Evolutionary conservation across 2,329 filamentous ascomycete genomes (phyloP), one percentile per base, ranked within the genome.

Genomic region (Fusarium sp.): DNA sequence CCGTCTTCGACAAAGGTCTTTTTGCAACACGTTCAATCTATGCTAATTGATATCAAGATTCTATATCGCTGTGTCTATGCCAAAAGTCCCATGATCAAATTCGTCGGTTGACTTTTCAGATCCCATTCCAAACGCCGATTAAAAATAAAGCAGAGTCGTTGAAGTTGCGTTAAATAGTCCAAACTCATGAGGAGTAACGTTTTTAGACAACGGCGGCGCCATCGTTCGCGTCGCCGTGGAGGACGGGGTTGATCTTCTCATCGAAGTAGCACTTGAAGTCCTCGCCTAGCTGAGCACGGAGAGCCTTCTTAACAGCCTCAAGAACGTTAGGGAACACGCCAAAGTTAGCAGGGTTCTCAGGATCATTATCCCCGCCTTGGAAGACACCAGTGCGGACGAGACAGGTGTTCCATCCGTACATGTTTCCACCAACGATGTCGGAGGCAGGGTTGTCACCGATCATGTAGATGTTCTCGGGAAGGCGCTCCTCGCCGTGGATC

Each of bases 361-460:
- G 86, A 76, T 93, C 92, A 77, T 93, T 93, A 63, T 89, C 90
- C 20, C 88, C 90, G 66, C 91, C 91, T 82, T 92, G 90, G 86
- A 91, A 93, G 49, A 93, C 91, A 81, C 92, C 92, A 0, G 91
- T 93, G 76, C 91, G 88, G 59, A 93, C 91, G 57, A 93, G 81
- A 76, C 91, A 93, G 5, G 91, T 93, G 82, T 93, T 93, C 92
- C 91, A 93, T 64, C 90, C 90, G 80, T 93, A 93, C 86, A 90
- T 91, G 85, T 93, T 93, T 66, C 91, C 91, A 67, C 91, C 91
- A 69, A 75, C 68, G 30, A 75, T 75, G 59, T 75, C 73, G n/a
- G 73, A 75, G 27, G 73, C 73, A 4, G 91, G 91, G 75, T 93
- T 93, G 76, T 93, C 91, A 7, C 94, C 94, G 37, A 97, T 87